Base-by-base conservation (phyloP, 2,329 filamentous ascomycete species). In the Scopulariopsis brevicaulis region DNA sequence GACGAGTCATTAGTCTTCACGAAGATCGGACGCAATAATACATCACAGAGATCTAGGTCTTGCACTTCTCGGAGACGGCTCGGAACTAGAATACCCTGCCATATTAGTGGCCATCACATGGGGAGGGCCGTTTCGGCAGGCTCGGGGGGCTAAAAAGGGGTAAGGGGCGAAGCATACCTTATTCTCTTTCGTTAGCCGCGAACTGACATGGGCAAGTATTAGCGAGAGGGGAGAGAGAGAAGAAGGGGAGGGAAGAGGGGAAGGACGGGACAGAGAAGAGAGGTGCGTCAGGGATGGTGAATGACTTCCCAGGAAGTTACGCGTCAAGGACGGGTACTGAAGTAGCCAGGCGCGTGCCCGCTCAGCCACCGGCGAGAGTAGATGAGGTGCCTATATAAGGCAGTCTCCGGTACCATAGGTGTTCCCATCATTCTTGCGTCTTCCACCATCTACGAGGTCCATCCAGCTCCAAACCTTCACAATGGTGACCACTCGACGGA, bases 231-330 rank as follows among this genome's bases (percentile, higher is more conserved):
- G 37, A 10, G 12, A 40, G 37, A 40, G 12, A 40, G 37, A 18
- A 14, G 37, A 40, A 40, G 37, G 37, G 37, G 18, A 25, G 28
- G 72, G 63, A 32, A 4, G 28, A 32, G 34, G 73, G 60, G 60
- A 73, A 40, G 35, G 52, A 20, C 2, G 35, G 24, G 37, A 40
- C 12, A 40, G 37, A 18, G 18, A 40, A 18, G 37, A 40, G 37
- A 40, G 37, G 37, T 32, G 28, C 37, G 18, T 40, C 37, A 40
- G 37, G 37, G 37, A 40, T 18, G 12, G 37, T 40, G 18, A 40
- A 18, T 40, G 37, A 14, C 37, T 40, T 40, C 37, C 37, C 12
- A 15, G 37, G 37, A 40, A 40, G 37, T 40, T 10, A 40, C 11
- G 37, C 37, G 18, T 15, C 18, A 40, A 18, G 37, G 37, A 40